phyloP scores from a whole-genome alignment of 1,284 basidiomycete genomes.

The Grifola frondosa region DNA sequence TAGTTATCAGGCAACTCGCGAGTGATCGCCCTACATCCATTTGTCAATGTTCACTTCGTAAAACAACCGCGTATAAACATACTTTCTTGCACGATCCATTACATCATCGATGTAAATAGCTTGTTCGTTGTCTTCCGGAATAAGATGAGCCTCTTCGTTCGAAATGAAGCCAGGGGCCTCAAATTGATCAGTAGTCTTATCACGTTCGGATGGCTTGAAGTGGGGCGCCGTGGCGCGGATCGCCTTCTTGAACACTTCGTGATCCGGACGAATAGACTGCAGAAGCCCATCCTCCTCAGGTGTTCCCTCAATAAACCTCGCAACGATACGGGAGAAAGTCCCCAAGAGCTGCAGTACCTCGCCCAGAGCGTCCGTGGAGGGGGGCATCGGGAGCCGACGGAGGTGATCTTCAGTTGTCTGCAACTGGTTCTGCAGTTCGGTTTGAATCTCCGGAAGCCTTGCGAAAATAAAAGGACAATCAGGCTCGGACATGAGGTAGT shows the following conservation, averaged over 20 bases:
- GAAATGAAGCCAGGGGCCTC: conserved; percentile 38
- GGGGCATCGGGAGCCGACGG: conserved; percentile 46
- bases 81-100: conserved; percentile 47
- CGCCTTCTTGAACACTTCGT: conserved; percentile 43
- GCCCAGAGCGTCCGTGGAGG: conserved; percentile 51
- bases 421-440: conserved; percentile 47
- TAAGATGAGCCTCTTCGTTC: conserved; percentile 33
- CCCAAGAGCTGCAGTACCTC: conserved; percentile 53
- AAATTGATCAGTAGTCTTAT: conserved; percentile 8
- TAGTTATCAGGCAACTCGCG: conserved; percentile 67
- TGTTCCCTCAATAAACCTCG: conserved; percentile 48
- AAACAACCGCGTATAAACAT: too few species aligned
- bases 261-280: conserved; percentile 51
- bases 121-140: conserved; percentile 6
- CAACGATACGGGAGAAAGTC: conserved; percentile 45
- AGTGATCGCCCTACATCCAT: conserved; percentile 52
- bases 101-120: conserved; percentile 61
- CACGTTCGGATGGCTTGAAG: conserved; percentile 39
- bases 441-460: conserved; percentile 66
- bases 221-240: conserved; percentile 55
- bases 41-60: not conserved
- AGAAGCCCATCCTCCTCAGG: conserved; percentile 49
- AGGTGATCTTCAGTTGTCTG: conserved; percentile 38
- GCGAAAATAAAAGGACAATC: not conserved
- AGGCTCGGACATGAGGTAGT: not conserved